Conservation (phyloP, 306 rosid genomes). For the Alnus glutinosa region DNA sequence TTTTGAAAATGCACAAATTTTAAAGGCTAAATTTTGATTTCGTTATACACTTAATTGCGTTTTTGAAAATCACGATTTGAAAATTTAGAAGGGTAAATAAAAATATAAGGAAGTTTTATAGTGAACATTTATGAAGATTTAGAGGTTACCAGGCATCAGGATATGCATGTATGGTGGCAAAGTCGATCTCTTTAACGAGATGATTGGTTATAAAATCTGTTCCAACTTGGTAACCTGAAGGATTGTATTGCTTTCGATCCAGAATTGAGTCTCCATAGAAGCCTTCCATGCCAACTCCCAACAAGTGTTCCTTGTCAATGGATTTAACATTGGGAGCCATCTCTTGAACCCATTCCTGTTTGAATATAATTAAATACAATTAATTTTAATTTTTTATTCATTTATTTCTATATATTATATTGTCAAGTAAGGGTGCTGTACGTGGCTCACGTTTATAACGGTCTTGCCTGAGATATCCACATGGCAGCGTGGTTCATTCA, state of each 20-base stretch:
- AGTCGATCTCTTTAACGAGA: conserved; percentile 48
- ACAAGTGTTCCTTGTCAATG: conserved; percentile 47
- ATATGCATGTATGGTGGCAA: conserved; percentile 60
- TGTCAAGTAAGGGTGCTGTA: no score
- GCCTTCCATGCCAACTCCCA: conserved; percentile 72
- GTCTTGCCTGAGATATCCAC: conserved; percentile 53
- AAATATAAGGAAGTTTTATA: no score
- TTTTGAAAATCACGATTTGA: no score
- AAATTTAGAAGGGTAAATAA: no score
- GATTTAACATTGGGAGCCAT: conserved; percentile 58
- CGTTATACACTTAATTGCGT: no score
- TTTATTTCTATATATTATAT: background rate
- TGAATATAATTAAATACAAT: background rate
- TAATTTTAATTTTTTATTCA: background rate
- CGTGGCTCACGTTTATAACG: conserved; percentile 26
- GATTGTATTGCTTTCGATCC: conserved; percentile 51
- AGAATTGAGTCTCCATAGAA: conserved; percentile 56
- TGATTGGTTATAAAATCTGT: conserved; percentile 49
- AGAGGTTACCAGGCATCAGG: conserved; percentile 50
- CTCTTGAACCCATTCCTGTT: conserved; percentile 64
- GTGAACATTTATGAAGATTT: background rate
- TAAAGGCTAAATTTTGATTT: no score
- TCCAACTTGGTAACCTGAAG: conserved; percentile 47
- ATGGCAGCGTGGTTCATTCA: conserved; percentile 59
- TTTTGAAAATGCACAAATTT: no score